These are phyloP conservation scores for Yamadazyma insecticola DNA, from an alignment of 805 yeast species.

Conservation along the genomic window DNA sequence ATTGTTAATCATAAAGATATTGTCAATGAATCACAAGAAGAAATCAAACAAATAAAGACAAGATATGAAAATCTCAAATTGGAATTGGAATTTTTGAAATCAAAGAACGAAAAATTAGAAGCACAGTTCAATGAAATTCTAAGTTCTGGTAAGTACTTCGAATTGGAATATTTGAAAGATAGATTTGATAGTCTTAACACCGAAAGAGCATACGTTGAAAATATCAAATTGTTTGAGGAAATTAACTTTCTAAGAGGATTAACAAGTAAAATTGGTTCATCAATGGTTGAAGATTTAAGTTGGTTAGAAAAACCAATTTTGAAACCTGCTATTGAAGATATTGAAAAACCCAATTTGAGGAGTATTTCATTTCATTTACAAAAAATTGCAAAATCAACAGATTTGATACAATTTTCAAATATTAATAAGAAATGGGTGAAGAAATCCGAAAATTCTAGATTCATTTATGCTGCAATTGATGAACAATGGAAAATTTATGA, in stretches of 20 bases:
- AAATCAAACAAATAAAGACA: conserved; percentile 14
- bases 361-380: conserved; percentile 4
- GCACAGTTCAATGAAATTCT: conserved; percentile 12
- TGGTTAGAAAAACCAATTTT: conserved; percentile 17
- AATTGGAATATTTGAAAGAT: conserved; percentile 6
- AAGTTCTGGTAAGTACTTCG: conserved; percentile 8
- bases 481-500: conserved; percentile 13
- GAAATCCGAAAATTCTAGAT: conserved; percentile 12
- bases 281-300: conserved; percentile 5
- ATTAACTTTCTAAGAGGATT: conserved; percentile 38
- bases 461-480: conserved; percentile 12
- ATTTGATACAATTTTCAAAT: conserved; percentile 6
- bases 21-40: conserved; percentile 12
- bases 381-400: conserved; percentile 7
- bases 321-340: background rate
- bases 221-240: conserved; percentile 40
- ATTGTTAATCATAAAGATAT: conserved; percentile 23
- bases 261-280: conserved; percentile 7
- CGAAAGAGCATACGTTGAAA: conserved; percentile 28
- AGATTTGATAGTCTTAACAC: conserved; percentile 28
- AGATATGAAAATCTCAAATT: conserved; percentile 7
- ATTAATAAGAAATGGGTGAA: no score
- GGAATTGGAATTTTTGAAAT: conserved; percentile 1
- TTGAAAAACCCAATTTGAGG: no score
- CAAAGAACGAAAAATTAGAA: conserved; percentile 22